These are phyloP conservation scores for Lycium ferocissimum DNA, from an alignment of 257 asterid species.

Conservation along the genomic window DNA sequence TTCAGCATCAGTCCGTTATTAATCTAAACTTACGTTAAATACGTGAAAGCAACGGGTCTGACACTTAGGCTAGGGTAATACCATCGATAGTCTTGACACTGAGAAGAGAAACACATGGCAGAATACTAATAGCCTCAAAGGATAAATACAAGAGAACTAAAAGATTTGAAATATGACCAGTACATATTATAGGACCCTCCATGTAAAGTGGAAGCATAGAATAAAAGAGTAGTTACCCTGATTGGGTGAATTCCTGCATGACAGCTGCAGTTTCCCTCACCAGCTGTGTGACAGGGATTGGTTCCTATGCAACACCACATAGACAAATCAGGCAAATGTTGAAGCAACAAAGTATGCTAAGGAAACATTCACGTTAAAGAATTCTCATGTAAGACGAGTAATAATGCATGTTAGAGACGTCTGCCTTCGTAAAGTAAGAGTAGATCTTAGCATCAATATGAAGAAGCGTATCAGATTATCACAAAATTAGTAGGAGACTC, in stretches of 20 bases:
- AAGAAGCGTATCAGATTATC: neutral
- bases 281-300: conserved; percentile 94
- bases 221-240: conserved; percentile 64
- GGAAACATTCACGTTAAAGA: conserved; percentile 26
- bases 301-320: conserved; percentile 59
- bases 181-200: conserved; percentile 4
- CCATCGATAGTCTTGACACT: neutral
- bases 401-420: neutral
- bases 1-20: neutral
- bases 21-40: neutral
- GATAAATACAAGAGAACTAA: neutral
- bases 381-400: neutral
- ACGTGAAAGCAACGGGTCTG: neutral
- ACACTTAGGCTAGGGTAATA: neutral
- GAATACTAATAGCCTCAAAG: conserved; percentile 9
- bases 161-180: conserved; percentile 17
- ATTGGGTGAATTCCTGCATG: conserved; percentile 99
- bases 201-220: conserved; percentile 20
- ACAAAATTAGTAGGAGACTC: neutral
- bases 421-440: neutral
- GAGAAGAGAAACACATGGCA: neutral
- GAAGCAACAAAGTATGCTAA: conserved; percentile 26
- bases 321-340: neutral
- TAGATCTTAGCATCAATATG: neutral
- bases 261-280: conserved; percentile 99